Evolutionary conservation across 2,329 filamentous ascomycete species (phyloP), one percentile per base, ranked within the genome.

Genomic region (Clarireedia sp.): DNA sequence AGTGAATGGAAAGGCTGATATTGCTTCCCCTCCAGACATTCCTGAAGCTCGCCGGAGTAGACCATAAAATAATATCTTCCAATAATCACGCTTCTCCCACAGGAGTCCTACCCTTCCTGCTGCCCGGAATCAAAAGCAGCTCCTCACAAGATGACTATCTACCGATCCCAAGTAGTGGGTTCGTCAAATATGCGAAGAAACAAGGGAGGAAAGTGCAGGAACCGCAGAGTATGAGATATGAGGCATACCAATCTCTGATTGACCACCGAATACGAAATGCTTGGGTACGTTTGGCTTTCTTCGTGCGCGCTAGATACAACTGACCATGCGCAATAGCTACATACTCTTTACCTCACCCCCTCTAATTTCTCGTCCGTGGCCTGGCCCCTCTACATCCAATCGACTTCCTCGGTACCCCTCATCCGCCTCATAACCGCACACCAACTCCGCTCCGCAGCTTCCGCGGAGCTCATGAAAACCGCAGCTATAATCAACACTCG

Each of bases 31-130:
- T 56, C 29, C 43, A 95, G 90, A 85, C 90, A 29, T 94, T 90
- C 70, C 78, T 99, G 59, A 88, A 82, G 64, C 89, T 96, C 64
- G 79, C 83, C 50, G 79, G 79, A 41, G 76, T 96, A 57, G 72
- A 82, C 4, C 86, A 91, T 69, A 75, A 75, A 52, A 74, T 86
- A 51, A 74, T 82, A 6, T 73, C 89, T 4, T 95, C 90, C 3
- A 95, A 83, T 64, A 97, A 97, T 71, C 94, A 97, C 74, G 90
- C 92, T 51, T 96, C 91, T 2, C 92, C 92, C 0, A 86, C 85
- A 21, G 91, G 92, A 56, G 78, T 85, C n/a, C 78, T 97, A 14
- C 94, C 94, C 0, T 97, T 95, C 72, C 78, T 99, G 44, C 78
- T 92, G 8, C 86, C 88, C 9, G 60, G 71, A 24, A 57, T 62